Percentiles rank a stretch among this genome's conserved stretches.
Evolutionary conservation across 345 rosid genomes (phyloP).

Genomic region (Passiflora organensis): DNA sequence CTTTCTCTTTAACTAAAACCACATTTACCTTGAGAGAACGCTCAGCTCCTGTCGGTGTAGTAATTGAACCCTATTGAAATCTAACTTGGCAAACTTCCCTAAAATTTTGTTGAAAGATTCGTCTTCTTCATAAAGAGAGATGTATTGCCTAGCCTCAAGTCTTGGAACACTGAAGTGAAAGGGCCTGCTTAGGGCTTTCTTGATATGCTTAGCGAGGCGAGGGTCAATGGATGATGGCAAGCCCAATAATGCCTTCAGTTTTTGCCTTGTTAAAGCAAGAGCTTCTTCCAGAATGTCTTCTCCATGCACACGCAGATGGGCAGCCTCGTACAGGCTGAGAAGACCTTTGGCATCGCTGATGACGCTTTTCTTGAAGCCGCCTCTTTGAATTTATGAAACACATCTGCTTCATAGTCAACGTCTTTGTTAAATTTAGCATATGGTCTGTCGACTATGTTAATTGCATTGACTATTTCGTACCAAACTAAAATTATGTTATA

Average conservation of each 20-base stretch:
- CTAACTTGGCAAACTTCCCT: constrained; percentile 23
- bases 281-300: constrained; percentile 13
- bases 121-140: constrained; percentile 14
- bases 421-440: too few species aligned
- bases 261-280: background rate
- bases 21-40: background rate
- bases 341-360: constrained; percentile 7
- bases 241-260: background rate
- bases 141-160: constrained; percentile 14
- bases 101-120: background rate
- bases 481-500: too few species aligned
- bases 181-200: constrained; percentile 7
- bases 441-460: too few species aligned
- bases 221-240: background rate
- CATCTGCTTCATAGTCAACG: too few species aligned
- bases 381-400: background rate
- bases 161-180: constrained; percentile 12
- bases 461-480: too few species aligned
- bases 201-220: background rate
- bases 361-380: constrained; percentile 6
- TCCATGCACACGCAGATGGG: constrained; percentile 5
- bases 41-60: constrained; percentile 13
- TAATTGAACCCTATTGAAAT: constrained; percentile 11
- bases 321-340: constrained; percentile 17
- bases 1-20: too few species aligned